A percentile compares a stretch with the other conserved stretches of the same genome.
These are phyloP conservation scores for Tephrocybe rancida DNA, from an alignment of 768 basidiomycete species.

Conservation along the genomic window DNA sequence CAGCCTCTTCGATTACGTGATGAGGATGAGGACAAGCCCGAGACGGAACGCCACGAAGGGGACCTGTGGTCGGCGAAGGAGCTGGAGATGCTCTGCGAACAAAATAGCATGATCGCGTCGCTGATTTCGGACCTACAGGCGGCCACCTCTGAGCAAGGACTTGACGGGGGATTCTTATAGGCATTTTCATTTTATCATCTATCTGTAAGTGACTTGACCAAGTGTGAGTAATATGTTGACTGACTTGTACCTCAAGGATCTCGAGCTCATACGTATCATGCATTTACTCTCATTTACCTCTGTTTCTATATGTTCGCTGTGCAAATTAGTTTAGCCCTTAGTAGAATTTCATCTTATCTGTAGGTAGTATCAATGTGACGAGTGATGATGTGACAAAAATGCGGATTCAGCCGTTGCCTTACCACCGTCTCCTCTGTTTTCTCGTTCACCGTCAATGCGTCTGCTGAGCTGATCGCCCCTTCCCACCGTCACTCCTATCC, in stretches of 20 bases:
- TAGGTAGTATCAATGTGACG: conserved; percentile 2
- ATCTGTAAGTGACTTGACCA: background rate
- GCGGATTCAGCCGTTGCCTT: conserved; percentile 8
- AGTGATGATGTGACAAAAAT: conserved; percentile 15
- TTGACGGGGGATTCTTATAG: conserved; percentile 15
- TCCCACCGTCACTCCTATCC: conserved; percentile 9
- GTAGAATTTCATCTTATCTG: background rate
- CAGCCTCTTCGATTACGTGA: conserved; percentile 14
- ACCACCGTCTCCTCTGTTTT: conserved; percentile 13
- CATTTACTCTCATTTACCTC: conserved; percentile 3
- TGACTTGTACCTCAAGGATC: background rate
- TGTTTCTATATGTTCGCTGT: conserved; percentile 3
- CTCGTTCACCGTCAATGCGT: conserved; percentile 18
- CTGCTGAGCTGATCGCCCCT: conserved; percentile 17
- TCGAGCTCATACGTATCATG: conserved; percentile 5
- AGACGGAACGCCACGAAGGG: conserved; percentile 37
- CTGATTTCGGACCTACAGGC: conserved; percentile 69
- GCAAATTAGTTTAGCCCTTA: background rate
- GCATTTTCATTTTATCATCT: background rate
- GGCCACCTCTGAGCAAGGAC: conserved; percentile 43
- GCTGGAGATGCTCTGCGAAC: conserved; percentile 80
- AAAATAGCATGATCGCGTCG: conserved; percentile 84
- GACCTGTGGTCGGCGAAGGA: conserved; percentile 81
- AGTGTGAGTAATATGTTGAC: background rate
- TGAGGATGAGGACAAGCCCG: conserved; percentile 13